Percentiles rank a stretch among this genome's conserved stretches.
phyloP scores from a whole-genome alignment of 1,139 yeast species.

The Yamadazyma oceani region DNA sequence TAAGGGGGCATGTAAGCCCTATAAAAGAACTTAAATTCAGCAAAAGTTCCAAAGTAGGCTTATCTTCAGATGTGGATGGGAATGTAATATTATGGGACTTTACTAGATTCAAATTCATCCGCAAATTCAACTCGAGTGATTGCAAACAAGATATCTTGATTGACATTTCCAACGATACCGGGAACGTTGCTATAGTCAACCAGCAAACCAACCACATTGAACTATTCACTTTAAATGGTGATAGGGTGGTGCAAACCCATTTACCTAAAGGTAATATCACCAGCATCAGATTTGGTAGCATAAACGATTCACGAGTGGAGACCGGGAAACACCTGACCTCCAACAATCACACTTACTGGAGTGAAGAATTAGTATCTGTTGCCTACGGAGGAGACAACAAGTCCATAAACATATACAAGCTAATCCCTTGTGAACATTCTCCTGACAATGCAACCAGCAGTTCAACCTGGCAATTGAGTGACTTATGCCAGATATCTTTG shows the following conservation, averaged over 20 bases:
- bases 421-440: conserved; percentile 16
- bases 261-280: conserved; percentile 21
- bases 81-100: conserved; percentile 60
- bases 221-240: conserved; percentile 59
- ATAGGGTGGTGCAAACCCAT: conserved; percentile 24
- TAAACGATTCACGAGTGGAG: conserved; percentile 29
- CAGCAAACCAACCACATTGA: conserved; percentile 22
- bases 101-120: conserved; percentile 47
- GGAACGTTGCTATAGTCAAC: conserved; percentile 46
- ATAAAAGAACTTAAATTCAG: conserved; percentile 46
- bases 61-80: conserved; percentile 54
- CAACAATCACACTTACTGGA: conserved; percentile 39
- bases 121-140: conserved; percentile 32
- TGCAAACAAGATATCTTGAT: conserved; percentile 23
- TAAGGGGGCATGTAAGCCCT: conserved; percentile 54
- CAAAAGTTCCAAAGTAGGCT: conserved; percentile 50
- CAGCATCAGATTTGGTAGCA: conserved; percentile 33
- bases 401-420: conserved; percentile 26
- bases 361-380: conserved; percentile 27
- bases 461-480: conserved; percentile 28
- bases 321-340: conserved; percentile 22
- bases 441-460: no score
- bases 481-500: conserved; percentile 17
- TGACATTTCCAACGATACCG: conserved; percentile 56
- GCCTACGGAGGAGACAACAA: conserved; percentile 23